Evolutionary conservation across 768 basidiomycete genomes (phyloP).

Genomic region (Termitomyces sp.): DNA sequence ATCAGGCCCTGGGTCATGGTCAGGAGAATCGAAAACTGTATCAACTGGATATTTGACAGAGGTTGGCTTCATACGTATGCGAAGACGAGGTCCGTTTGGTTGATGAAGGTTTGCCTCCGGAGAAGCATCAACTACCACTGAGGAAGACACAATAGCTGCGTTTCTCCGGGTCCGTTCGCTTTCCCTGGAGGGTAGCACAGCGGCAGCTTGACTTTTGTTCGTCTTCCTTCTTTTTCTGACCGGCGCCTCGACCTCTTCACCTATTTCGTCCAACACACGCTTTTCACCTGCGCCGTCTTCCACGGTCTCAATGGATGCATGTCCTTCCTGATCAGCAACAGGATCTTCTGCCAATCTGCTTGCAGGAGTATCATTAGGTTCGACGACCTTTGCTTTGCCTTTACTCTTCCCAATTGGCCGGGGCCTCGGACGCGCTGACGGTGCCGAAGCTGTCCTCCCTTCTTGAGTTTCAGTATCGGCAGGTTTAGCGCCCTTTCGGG

Average conservation of each 20-base stretch:
- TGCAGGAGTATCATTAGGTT: neutral
- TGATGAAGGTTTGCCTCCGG: neutral
- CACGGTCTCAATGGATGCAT: too few species aligned
- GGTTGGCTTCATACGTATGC: neutral
- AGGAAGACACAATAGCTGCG: neutral
- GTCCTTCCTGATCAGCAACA: neutral
- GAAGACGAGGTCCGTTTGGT: neutral
- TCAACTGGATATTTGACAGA: neutral
- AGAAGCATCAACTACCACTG: neutral
- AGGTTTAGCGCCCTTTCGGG: neutral
- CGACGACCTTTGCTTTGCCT: slow-evolving; percentile 16
- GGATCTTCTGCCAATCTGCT: neutral
- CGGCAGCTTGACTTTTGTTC: neutral
- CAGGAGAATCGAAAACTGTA: neutral
- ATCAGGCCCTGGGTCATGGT: neutral
- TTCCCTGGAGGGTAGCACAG: neutral
- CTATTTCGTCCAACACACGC: neutral
- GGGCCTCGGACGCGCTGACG: slow-evolving; percentile 10
- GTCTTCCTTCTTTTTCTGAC: slow-evolving; percentile 10
- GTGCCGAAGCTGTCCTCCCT: neutral
- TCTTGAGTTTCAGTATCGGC: neutral
- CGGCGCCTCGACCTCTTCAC: neutral
- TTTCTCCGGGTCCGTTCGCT: neutral
- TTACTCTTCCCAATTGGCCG: slow-evolving; percentile 16
- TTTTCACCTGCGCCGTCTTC: neutral